These are phyloP conservation scores for Aspergillus nanangensis DNA, from an alignment of 495 filamentous ascomycete species.

Conservation along the genomic window DNA sequence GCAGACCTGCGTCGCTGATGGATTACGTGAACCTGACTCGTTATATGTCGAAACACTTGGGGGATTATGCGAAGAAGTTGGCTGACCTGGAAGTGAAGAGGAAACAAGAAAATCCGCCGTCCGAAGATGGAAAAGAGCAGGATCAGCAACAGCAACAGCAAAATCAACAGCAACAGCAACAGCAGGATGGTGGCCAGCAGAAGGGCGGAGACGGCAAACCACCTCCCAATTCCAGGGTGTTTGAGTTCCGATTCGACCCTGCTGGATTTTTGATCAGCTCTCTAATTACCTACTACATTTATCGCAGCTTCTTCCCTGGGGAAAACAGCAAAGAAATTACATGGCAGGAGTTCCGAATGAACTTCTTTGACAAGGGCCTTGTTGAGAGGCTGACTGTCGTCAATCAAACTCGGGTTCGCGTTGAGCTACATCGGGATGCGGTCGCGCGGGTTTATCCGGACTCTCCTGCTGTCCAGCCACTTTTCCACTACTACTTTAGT, in stretches of 20 bases:
- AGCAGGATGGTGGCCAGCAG: conserved; percentile 19
- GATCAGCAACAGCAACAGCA: conserved; percentile 16
- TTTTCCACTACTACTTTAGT: conserved; percentile 87
- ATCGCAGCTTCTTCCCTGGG: conserved; percentile 55
- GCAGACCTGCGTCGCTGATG: conserved; percentile 30
- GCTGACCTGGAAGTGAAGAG: conserved; percentile 42
- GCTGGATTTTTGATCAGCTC: conserved; percentile 49
- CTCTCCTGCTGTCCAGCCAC: conserved; percentile 61
- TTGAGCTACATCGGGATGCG: conserved; percentile 81
- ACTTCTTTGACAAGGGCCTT: conserved; percentile 91
- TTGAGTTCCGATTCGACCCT: conserved; percentile 53
- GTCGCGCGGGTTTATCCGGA: conserved; percentile 75
- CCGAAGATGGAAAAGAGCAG: conserved; percentile 3
- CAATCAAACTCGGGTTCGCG: conserved; percentile 67
- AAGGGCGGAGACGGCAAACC: too few relatives aligned
- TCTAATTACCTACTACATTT: conserved; percentile 59
- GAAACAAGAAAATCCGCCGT: conserved; percentile 28
- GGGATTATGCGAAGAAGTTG: conserved; percentile 44
- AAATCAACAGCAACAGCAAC: conserved; percentile 25
- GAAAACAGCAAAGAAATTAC: conserved; percentile 80
- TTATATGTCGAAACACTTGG: conserved; percentile 34
- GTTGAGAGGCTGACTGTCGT: conserved; percentile 88
- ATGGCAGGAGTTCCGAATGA: conserved; percentile 91
- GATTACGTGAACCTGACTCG: conserved; percentile 31
- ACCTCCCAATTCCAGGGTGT: conserved; percentile 26